phyloP scores from a whole-genome alignment of 495 filamentous ascomycete genomes.

The Cetradonia linearis region DNA sequence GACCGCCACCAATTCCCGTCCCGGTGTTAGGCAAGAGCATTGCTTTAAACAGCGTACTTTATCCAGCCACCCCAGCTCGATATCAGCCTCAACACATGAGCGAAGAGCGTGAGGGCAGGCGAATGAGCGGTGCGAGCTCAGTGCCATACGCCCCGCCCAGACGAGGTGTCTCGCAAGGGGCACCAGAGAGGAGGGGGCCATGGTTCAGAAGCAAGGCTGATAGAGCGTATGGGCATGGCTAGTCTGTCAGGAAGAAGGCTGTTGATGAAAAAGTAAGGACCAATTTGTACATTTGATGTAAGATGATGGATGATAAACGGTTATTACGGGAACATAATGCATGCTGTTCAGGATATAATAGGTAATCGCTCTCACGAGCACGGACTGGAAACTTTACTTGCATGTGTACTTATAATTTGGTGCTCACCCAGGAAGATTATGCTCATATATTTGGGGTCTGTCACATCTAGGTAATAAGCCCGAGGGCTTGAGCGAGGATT shows the following conservation, averaged over 20 bases:
- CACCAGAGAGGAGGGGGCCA: conserved; percentile 9
- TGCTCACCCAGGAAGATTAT: too few species aligned
- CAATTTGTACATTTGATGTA: neutral
- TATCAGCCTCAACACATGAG: conserved; percentile 1
- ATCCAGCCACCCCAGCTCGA: neutral
- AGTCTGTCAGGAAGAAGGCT: neutral
- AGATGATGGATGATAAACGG: neutral
- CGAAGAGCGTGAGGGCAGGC: neutral
- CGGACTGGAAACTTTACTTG: too few species aligned
- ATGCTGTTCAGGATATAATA: too few species aligned
- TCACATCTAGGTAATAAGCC: too few species aligned
- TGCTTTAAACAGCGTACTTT: neutral
- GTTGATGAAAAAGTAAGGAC: conserved; percentile 1
- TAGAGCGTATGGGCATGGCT: neutral
- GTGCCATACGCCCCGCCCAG: neutral
- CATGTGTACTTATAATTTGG: too few species aligned
- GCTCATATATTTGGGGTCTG: too few species aligned
- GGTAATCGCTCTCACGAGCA: too few species aligned
- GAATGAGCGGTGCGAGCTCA: neutral
- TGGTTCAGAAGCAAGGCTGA: conserved; percentile 2
- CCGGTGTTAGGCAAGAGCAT: neutral
- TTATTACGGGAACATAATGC: neutral
- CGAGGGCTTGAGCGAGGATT: too few species aligned
- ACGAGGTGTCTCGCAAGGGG: neutral
- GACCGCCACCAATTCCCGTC: conserved; percentile 6